Evolutionary conservation across 805 yeast genomes (phyloP), one percentile per base, ranked within the genome.

Genomic region (Sugiyamaella valdiviana): DNA sequence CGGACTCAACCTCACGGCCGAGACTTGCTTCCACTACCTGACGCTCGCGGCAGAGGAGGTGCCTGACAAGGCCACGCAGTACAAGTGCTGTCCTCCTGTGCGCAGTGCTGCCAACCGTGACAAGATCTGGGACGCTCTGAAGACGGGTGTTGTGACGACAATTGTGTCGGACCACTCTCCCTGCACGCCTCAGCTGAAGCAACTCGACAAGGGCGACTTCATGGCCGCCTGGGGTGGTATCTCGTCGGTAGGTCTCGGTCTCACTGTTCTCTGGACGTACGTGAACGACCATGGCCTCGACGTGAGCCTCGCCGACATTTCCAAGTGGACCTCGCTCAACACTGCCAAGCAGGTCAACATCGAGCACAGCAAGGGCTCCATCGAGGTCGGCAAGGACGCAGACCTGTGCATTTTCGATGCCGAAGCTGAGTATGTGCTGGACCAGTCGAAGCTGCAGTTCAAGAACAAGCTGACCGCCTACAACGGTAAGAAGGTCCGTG

Each of bases 171-270:
- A 90, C 65, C 98, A 90, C 67, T 86, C 96, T 3, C 98, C 97
- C 2, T 90, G 98, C 67, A 87, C 96, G 0, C 95, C 97, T 0
- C 87, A 87, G 51, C 72, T 90, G 60, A 90, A 90, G 66, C 85
- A 86, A 19, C 71, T 88, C 45, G 83, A 79, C 9, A 73, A 78
- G 51, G 96, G 96, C 37, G 95, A 90, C 63, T 90, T 90, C 63
- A 79, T 90, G 57, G 77, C 82, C 32, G 95, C 97, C 2, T 90
- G 98, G 98, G 98, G 97, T 32, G 98, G 98, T 7, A 88, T 90
- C 37, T 76, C 95, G 1, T 85, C 95, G 1, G 95, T 90, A 26
- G 98, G 98, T 0, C 77, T 91, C 37, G 97, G 97, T 0, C 72
- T 90, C 42, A 85, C 95, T 0, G 75, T 89, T 36, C 66, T 90